A percentile compares a stretch with the other conserved stretches of the same genome.
These are phyloP conservation scores for Rhizopogon salebrosus DNA, from an alignment of 768 basidiomycete genomes.

Conservation along the genomic window DNA sequence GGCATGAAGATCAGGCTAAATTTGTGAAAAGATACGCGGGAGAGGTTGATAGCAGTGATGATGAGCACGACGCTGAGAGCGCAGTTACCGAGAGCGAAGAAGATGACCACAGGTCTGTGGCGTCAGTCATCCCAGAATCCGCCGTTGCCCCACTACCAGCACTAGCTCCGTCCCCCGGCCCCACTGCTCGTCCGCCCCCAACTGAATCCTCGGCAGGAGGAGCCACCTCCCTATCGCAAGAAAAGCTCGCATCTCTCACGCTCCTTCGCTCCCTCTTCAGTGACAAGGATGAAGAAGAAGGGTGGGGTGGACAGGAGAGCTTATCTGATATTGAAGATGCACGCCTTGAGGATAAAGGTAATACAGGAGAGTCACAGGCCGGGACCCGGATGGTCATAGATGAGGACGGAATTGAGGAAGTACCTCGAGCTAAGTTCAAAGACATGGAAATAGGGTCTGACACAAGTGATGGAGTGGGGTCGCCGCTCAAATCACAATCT, in stretches of 20 bases:
- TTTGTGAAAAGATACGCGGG: not conserved
- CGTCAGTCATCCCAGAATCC: not conserved
- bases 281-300: constrained; percentile 27
- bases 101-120: not conserved
- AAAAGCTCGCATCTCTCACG: constrained; percentile 12
- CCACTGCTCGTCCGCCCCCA: not conserved
- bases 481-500: not conserved
- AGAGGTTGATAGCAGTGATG: not conserved
- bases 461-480: not conserved
- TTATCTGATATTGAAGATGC: constrained; percentile 47
- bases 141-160: not conserved
- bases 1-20: too few species aligned
- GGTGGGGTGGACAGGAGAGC: constrained; percentile 61
- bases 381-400: constrained; percentile 3
- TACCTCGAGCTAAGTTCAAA: constrained; percentile 10
- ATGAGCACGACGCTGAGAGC: constrained; percentile 2
- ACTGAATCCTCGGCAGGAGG: not conserved
- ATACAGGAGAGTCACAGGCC: constrained; percentile 19
- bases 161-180: not conserved
- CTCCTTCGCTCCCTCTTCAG: constrained; percentile 54
- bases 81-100: not conserved
- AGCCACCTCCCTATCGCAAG: not conserved
- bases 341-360: not conserved
- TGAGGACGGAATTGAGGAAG: constrained; percentile 18
- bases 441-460: not conserved